Conservation (phyloP, 805 yeast species). For the Zygosaccharomyces kombuchaensis region DNA sequence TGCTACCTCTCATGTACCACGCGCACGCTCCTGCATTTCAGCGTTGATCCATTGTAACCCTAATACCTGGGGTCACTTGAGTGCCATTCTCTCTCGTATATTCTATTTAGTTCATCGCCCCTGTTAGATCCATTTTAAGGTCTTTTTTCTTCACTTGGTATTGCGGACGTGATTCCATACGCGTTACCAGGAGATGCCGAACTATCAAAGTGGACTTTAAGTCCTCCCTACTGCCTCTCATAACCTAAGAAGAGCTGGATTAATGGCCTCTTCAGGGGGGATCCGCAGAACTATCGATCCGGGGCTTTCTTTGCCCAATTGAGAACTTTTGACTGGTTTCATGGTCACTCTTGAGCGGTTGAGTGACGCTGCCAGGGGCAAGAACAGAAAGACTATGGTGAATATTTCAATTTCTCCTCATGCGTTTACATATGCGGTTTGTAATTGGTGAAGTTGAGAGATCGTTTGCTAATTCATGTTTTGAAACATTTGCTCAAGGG, state of each 20-base stretch:
- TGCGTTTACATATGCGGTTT: too few species aligned
- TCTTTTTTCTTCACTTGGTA: too few species aligned
- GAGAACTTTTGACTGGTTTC: conserved; percentile 65
- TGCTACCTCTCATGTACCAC: too few species aligned
- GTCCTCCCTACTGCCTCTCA: neutral
- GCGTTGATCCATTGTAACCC: too few species aligned
- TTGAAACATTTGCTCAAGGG: neutral
- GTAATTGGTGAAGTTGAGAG: neutral
- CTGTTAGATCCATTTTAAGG: too few species aligned
- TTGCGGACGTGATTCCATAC: too few species aligned
- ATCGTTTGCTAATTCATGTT: neutral
- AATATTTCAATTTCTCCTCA: conserved; percentile 65
- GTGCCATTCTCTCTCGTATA: too few species aligned
- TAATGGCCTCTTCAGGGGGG: conserved; percentile 59
- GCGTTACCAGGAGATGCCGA: too few species aligned
- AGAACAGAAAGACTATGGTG: conserved; percentile 50
- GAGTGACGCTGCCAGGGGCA: conserved; percentile 41
- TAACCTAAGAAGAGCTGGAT: conserved; percentile 49
- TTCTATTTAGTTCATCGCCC: too few species aligned
- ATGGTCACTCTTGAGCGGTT: conserved; percentile 78
- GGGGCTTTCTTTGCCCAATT: conserved; percentile 57
- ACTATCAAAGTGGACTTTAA: too few species aligned
- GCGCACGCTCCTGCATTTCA: too few species aligned
- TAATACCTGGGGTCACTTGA: too few species aligned
- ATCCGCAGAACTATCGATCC: conserved; percentile 52